phyloP scores from a whole-genome alignment of 2,329 filamentous ascomycete genomes.

The Pseudogymnoascus sp. region DNA sequence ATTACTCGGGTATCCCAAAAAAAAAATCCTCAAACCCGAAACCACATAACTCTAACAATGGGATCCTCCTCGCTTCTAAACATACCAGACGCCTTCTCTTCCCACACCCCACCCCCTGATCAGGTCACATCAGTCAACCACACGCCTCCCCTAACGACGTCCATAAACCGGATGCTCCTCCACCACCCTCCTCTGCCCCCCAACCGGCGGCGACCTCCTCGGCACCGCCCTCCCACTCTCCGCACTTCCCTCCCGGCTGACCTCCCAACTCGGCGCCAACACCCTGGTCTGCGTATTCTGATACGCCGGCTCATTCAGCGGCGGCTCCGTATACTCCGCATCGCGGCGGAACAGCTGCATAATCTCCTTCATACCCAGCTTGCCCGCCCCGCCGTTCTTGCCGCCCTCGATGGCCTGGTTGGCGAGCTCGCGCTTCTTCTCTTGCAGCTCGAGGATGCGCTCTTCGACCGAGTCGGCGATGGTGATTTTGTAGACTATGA shows the following conservation, averaged over 20 bases:
- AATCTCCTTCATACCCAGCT: constrained; percentile 89
- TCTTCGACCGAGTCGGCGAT: constrained; percentile 83
- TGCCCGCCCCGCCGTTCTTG: constrained; percentile 63
- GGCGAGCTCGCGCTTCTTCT: constrained; percentile 88
- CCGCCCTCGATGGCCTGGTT: constrained; percentile 81
- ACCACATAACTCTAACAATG: not conserved
- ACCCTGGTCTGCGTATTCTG: not conserved
- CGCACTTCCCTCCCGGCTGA: not conserved
- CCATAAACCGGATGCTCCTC: constrained; percentile 8
- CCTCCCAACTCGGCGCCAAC: not conserved
- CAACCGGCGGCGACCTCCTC: not conserved
- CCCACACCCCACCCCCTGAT: too few relatives aligned
- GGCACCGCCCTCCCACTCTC: not conserved
- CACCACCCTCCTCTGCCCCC: not conserved
- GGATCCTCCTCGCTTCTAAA: constrained; percentile 1
- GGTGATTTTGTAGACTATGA: constrained; percentile 90
- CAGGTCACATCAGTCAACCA: too few relatives aligned
- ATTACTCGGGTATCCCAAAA: not conserved
- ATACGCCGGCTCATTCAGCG: not conserved
- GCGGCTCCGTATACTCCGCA: not conserved
- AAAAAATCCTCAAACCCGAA: not conserved
- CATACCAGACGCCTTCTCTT: not conserved
- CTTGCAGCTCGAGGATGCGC: constrained; percentile 86
- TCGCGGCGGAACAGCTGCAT: constrained; percentile 62
- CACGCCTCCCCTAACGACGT: not conserved